These are phyloP conservation scores for Globisporangium paroecandrum DNA, from an alignment of 352 stramenopile genomes.

Conservation along the genomic window DNA sequence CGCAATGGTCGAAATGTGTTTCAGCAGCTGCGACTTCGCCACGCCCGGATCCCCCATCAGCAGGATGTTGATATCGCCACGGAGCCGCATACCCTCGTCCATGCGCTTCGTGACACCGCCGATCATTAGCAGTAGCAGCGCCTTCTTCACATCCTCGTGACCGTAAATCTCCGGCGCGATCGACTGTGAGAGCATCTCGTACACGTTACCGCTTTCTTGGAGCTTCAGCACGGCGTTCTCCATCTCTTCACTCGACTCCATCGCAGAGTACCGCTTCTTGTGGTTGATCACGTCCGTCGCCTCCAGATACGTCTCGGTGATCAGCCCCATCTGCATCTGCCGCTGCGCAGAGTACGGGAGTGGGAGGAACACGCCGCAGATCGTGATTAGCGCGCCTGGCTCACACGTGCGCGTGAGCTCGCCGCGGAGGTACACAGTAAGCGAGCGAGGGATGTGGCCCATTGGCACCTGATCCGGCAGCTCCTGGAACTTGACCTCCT, in stretches of 20 bases:
- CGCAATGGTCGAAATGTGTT: constrained; percentile 96
- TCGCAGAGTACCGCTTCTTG: constrained; percentile 97
- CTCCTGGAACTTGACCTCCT: constrained; percentile 98
- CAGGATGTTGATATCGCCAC: constrained; percentile 96
- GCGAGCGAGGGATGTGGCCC: constrained; percentile 95
- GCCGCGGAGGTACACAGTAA: constrained; percentile 90
- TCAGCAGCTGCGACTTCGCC: constrained; percentile 99
- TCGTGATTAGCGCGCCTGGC: constrained; percentile 95
- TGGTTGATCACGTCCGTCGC: constrained; percentile 94
- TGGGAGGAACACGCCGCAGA: constrained; percentile 96
- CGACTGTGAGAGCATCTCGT: constrained; percentile 92
- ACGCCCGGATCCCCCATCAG: constrained; percentile 98
- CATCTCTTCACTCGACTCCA: constrained; percentile 84
- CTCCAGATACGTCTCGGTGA: constrained; percentile 97
- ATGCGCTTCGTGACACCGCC: constrained; percentile 89
- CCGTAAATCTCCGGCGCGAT: constrained; percentile 99
- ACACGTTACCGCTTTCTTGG: constrained; percentile 80
- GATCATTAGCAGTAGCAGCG: constrained; percentile 97
- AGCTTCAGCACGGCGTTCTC: constrained; percentile 68
- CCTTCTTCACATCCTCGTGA: constrained; percentile 99
- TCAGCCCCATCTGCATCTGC: constrained; percentile 96
- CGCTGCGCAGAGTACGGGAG: constrained; percentile 89
- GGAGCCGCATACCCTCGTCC: constrained; percentile 94
- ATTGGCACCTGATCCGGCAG: constrained; percentile 94
- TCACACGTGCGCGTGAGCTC: constrained; percentile 93